Base-by-base conservation (phyloP, 257 asterid species). In the Fraxinus americana region DNA sequence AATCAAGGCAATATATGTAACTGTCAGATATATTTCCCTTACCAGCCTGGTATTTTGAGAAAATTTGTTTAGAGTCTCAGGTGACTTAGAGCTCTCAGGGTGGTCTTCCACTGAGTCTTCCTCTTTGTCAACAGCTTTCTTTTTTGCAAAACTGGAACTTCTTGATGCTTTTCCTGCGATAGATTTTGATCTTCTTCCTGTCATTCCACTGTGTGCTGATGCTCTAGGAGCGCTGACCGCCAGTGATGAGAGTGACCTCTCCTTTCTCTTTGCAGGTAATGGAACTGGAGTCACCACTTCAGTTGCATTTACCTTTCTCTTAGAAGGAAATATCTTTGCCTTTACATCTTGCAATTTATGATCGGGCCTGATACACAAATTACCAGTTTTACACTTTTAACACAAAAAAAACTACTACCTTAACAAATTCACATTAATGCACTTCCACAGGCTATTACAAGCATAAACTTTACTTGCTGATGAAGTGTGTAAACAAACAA, bases 201-300 rank as follows among this genome's bases (percentile, higher is more conserved):
- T 93, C 91, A 90, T 82, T 76, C 98, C 98, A 76, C 86, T 72
- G 82, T 90, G 96, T 13, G 97, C n/a, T 78, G 98, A 89, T 71
- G 93, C 97, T 85, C 97, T 89, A 25, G 99, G 99, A 72, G 99
- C 90, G 89, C 89, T 93, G 70, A 96, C 96, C 69, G 90, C 98
- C 90, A 96, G 83, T 10, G 98, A 90, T 6, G 99, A 96, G 73
- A 96, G 98, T 27, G 97, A 96, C 83, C 97, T 89, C 88, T 96
- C 99, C 88, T 96, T 96, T 84, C 97, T 92, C 91, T 91, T 96
- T 39, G 86, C 92, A 30, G 99, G 99, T 83, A 93, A 81, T 45
- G 92, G 66, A 75, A 92, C 76, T 39, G 92, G 87, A 81, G 92
- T 79, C 78, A 82, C 75, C 78, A 82, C 78, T 84, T 96, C 99